Evolutionary conservation across 495 filamentous ascomycete genomes (phyloP), one percentile per base, ranked within the genome.

Genomic region (Tetracladium setigerum): DNA sequence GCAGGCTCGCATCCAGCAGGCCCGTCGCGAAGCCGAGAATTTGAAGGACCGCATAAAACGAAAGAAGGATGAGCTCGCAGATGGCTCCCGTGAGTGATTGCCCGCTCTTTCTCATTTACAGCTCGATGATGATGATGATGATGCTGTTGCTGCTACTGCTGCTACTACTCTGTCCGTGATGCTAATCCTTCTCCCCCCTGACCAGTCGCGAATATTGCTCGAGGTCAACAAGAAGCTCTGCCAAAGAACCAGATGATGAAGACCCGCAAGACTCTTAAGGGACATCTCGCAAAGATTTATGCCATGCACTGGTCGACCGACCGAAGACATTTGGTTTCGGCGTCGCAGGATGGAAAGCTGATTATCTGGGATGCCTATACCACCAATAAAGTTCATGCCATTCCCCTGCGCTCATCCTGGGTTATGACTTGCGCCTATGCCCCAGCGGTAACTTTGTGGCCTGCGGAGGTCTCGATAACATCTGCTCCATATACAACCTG

Each of bases 301-400:
- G 89, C 92, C 53, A 98, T 98, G 92, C 94, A 98, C 72, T 98
- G 92, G 92, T 97, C 94, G 15, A 98, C 94, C 50, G 92, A 98
- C 70, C 83, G 92, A 61, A 86, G 92, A 67, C 94, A 97, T 69
- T 79, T 98, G 47, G 92, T 98, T 33, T 98, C 92, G 8, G 92
- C 92, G 52, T 98, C 92, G 54, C 92, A 98, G 68, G 92, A 98
- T 62, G 92, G 92, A 63, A 98, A 98, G 75, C 82, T 98, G 54
- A 98, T 98, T 67, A 97, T 98, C 60, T 98, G 92, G 92, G 92
- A 98, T 68, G 92, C 92, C 35, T 98, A 98, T 74, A 97, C 92
- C 48, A 97, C 92, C 48, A 98, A 98, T 72, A 98, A 98, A 64
- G 92, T 98, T 27, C 92, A 98, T 72, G 92, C 92, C 64, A 98